These are phyloP conservation scores for Alternaria brassicicola DNA, from an alignment of 2,329 filamentous ascomycete genomes.

Conservation along the genomic window DNA sequence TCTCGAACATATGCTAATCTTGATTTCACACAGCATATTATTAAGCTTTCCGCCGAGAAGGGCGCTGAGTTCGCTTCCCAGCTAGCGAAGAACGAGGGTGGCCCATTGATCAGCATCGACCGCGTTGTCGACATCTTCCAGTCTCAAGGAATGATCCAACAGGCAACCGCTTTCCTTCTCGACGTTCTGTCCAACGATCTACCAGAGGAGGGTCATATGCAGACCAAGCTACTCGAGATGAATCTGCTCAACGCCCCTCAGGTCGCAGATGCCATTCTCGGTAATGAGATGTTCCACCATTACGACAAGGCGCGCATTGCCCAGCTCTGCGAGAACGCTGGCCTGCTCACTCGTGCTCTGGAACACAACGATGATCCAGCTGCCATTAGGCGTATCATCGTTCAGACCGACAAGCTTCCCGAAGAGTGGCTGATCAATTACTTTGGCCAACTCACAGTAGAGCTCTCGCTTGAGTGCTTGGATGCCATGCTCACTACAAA, in stretches of 20 bases:
- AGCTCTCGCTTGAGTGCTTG: slow-evolving; percentile 90
- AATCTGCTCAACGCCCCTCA: slow-evolving; percentile 96
- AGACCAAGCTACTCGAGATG: slow-evolving; percentile 97
- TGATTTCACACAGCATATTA: no score
- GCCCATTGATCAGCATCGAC: slow-evolving; percentile 87
- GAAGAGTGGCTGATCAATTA: slow-evolving; percentile 90
- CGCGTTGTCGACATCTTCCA: slow-evolving; percentile 98
- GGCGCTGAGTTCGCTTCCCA: slow-evolving; percentile 93
- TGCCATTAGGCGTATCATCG: slow-evolving; percentile 85
- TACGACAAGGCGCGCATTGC: slow-evolving; percentile 93
- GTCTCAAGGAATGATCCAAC: slow-evolving; percentile 95
- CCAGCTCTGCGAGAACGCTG: slow-evolving; percentile 89
- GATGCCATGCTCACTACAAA: slow-evolving; percentile 97
- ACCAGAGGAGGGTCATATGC: slow-evolving; percentile 89
- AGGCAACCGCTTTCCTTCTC: slow-evolving; percentile 95
- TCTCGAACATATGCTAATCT: no score
- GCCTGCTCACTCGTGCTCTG: slow-evolving; percentile 72
- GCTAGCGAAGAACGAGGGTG: slow-evolving; percentile 86
- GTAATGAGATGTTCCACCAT: slow-evolving; percentile 98
- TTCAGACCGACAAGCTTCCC: slow-evolving; percentile 85
- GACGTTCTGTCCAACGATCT: slow-evolving; percentile 95
- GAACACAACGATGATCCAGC: slow-evolving; percentile 94
- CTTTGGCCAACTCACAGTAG: slow-evolving; percentile 93
- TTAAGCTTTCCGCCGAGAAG: slow-evolving; percentile 69
- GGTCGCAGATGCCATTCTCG: slow-evolving; percentile 95